Evolutionary conservation across 306 rosid species (phyloP), one percentile per base, ranked within the genome.

Genomic region (Trichosanthes cucumerina): DNA sequence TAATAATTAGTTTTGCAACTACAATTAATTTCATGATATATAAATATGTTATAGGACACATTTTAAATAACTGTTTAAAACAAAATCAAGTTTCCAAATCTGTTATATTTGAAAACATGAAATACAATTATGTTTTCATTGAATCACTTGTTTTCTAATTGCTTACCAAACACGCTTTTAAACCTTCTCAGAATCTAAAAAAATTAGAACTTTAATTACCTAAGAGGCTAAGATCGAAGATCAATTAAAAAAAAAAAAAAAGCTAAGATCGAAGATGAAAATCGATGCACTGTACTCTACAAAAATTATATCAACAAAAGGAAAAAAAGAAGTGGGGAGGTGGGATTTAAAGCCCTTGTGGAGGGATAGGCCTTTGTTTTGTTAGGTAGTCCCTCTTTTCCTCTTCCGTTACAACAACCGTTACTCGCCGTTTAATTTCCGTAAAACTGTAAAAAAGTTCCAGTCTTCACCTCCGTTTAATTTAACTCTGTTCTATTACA

Each of bases 401-500:
- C 77, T 44, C 77, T 72, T 46, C 77, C 58, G 58, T 72, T 72
- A 44, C 34, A 46, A 72, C 3, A 6, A 14, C 41, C 39, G 41
- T 72, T 72, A 71, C 38, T 28, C 58, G 76, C 76, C 57, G 76
- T 71, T 43, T 71, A 38, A 7, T 18, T 34, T 36, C 73, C 15
- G 38, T 65, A 18, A 65, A 36, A 36, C 47, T 9, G 74, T 68
- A 3, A 68, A 4, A 6, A 6, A 13, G 38, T 26, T 60, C 44
- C 38, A 23, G 38, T 14, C 39, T 6, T 44, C 38, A 26, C 39
- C 39, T 44, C 76, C 76, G 76, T 71, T 60, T 10, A 24, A 33
- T 64, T 83, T 86, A 93, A 72, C 94, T 93, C 79, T 83, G 81
- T 2, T 9, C 82, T 39, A 85, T 72, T 23, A 83, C 81, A 68